Percentiles rank a stretch among this genome's conserved stretches.
Evolutionary conservation across 306 rosid species (phyloP).

Genomic region (Macrotyloma uniflorum): DNA sequence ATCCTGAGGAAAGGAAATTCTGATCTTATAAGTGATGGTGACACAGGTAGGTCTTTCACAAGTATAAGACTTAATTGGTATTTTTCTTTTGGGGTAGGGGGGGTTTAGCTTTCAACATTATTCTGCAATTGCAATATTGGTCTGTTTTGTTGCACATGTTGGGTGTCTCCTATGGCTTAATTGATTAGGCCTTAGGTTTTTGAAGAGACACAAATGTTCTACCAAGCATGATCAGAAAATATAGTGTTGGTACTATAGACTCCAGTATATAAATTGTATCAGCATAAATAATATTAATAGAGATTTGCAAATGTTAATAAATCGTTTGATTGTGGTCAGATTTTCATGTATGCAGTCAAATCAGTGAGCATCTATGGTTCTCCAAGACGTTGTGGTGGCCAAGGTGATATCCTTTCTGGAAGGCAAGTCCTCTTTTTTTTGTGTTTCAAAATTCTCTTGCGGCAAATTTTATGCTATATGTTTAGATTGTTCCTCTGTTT

Average conservation of each 20-base stretch:
- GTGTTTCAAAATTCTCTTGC: neutral
- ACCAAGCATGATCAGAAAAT: neutral
- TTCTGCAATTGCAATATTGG: neutral
- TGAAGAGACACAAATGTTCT: neutral
- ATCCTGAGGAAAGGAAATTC: constrained; percentile 23
- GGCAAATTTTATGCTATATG: neutral
- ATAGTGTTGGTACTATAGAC: neutral
- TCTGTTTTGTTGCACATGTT: neutral
- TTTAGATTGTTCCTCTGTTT: neutral
- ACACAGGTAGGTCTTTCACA: neutral
- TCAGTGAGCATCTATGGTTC: constrained; percentile 13
- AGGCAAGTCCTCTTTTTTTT: neutral
- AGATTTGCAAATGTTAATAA: neutral
- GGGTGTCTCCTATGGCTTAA: neutral
- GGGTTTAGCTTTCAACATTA: neutral
- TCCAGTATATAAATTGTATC: neutral
- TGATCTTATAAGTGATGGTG: constrained; percentile 23
- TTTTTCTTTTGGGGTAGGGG: neutral
- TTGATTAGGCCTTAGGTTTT: neutral
- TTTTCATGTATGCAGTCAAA: constrained; percentile 10
- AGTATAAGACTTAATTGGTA: neutral
- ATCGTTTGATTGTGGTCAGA: neutral
- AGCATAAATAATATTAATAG: neutral
- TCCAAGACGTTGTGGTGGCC: constrained; percentile 25
- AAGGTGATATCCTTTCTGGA: constrained; percentile 23